Percentiles rank a stretch among this genome's conserved stretches.
Conservation (phyloP, 495 filamentous ascomycete genomes). For the Aspergillus avenaceus region DNA sequence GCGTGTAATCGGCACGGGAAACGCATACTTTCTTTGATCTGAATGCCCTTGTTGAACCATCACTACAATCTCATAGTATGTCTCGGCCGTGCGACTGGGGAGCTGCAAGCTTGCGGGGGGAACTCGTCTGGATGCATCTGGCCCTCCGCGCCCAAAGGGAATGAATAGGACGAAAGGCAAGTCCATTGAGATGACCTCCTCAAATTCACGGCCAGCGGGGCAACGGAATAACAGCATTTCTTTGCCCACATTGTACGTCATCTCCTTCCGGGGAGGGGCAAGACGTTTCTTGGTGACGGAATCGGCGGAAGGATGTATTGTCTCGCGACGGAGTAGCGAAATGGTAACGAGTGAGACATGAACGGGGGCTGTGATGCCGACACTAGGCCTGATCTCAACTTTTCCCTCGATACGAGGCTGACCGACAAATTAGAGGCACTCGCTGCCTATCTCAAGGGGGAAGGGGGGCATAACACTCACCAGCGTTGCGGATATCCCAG, state of each 20-base stretch:
- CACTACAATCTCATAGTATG: slow-evolving; percentile 93
- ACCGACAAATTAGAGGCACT: slow-evolving; percentile 2
- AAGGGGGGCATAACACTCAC: slow-evolving; percentile 48
- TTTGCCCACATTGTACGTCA: slow-evolving; percentile 88
- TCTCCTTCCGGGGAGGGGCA: slow-evolving; percentile 87
- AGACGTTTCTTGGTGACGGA: slow-evolving; percentile 89
- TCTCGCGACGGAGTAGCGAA: slow-evolving; percentile 86
- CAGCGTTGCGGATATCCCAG: slow-evolving; percentile 95
- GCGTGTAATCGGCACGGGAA: slow-evolving; percentile 84
- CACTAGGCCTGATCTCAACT: slow-evolving; percentile 88
- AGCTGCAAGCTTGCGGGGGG: slow-evolving; percentile 91
- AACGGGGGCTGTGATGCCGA: slow-evolving; percentile 82
- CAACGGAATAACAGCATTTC: slow-evolving; percentile 91
- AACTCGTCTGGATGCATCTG: slow-evolving; percentile 82
- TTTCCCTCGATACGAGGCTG: slow-evolving; percentile 96
- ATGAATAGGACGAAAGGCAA: slow-evolving; percentile 96
- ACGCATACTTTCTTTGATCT: slow-evolving; percentile 83
- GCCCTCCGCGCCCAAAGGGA: slow-evolving; percentile 83
- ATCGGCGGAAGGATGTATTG: slow-evolving; percentile 93
- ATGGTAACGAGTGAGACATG: slow-evolving; percentile 91
- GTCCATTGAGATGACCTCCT: slow-evolving; percentile 94
- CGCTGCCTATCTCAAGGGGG: not conserved
- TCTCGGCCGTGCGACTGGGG: slow-evolving; percentile 87
- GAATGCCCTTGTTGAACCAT: slow-evolving; percentile 86
- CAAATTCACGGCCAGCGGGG: slow-evolving; percentile 73